A percentile compares a stretch with the other conserved stretches of the same genome.
These are phyloP conservation scores for Talaromyces sp. DNA, from an alignment of 2,329 filamentous ascomycete species.

Conservation along the genomic window DNA sequence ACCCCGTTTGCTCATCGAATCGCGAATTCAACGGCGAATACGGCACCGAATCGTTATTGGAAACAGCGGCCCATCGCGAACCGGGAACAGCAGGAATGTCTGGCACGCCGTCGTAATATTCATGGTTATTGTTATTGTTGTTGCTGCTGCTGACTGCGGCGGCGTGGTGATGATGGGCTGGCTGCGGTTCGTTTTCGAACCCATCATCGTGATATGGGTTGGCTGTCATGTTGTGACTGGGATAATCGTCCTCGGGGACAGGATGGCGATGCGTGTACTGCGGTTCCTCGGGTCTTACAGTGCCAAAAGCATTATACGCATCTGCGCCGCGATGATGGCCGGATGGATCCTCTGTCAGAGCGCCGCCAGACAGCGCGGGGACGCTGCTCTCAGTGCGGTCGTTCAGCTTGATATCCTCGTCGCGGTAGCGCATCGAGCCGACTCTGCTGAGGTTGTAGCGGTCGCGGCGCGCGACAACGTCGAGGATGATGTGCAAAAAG, in stretches of 20 bases:
- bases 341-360: neutral
- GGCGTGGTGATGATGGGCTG: neutral
- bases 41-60: conserved; percentile 1
- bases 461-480: conserved; percentile 45
- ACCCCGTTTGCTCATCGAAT: conserved; percentile 10
- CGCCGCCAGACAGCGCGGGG: conserved; percentile 1
- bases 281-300: conserved; percentile 11
- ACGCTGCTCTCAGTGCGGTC: conserved; percentile 18
- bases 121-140: conserved; percentile 20
- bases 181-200: neutral
- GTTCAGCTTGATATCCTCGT: conserved; percentile 32
- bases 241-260: conserved; percentile 5
- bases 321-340: neutral
- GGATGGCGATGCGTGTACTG: conserved; percentile 1
- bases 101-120: conserved; percentile 25
- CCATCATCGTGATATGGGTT: conserved; percentile 1
- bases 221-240: conserved; percentile 7
- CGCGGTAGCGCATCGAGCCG: conserved; percentile 35
- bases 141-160: conserved; percentile 16
- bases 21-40: conserved; percentile 19
- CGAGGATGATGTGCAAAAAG: conserved; percentile 45
- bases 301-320: conserved; percentile 14
- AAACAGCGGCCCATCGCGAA: conserved; percentile 13
- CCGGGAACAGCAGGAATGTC: conserved; percentile 17
- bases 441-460: conserved; percentile 47